These are phyloP conservation scores for Cryphonectria parasitica DNA, from an alignment of 2,329 filamentous ascomycete species.

Conservation along the genomic window DNA sequence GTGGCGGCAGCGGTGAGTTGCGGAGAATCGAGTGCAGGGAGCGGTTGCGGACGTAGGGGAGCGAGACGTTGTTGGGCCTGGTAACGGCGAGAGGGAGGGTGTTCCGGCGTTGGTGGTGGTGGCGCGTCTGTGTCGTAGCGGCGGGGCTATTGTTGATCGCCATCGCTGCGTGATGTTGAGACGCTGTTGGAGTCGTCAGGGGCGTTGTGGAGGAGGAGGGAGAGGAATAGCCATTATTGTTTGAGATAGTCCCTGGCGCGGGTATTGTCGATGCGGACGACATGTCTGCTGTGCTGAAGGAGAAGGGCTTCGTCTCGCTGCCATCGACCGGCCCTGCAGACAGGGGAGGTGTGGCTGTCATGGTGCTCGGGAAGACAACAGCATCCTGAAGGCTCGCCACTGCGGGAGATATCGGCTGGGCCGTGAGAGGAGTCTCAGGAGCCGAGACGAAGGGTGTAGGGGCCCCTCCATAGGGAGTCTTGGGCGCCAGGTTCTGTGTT, in stretches of 20 bases:
- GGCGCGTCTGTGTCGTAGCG: slow-evolving; percentile 20
- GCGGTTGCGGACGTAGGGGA: slow-evolving; percentile 63
- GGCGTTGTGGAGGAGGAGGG: not conserved
- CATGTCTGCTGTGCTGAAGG: slow-evolving; percentile 42
- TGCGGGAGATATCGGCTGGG: slow-evolving; percentile 53
- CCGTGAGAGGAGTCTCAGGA: slow-evolving; percentile 59
- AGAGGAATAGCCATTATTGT: no score
- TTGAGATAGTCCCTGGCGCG: not conserved
- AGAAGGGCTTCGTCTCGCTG: slow-evolving; percentile 42
- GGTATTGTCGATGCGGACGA: not conserved
- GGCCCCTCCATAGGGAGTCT: slow-evolving; percentile 36
- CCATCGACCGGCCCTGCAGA: slow-evolving; percentile 56
- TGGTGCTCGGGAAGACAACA: slow-evolving; percentile 59
- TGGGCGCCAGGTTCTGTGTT: slow-evolving; percentile 39
- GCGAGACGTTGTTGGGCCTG: slow-evolving; percentile 34
- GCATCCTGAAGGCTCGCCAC: slow-evolving; percentile 41
- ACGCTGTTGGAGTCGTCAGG: not conserved
- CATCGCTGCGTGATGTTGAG: slow-evolving; percentile 7
- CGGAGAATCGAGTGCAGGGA: slow-evolving; percentile 66
- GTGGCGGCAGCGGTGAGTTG: slow-evolving; percentile 65
- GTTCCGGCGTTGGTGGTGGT: slow-evolving; percentile 39
- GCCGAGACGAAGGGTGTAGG: slow-evolving; percentile 52
- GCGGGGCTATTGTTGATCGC: slow-evolving; percentile 30
- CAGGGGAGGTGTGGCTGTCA: slow-evolving; percentile 63
- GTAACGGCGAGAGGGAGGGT: slow-evolving; percentile 38